These are phyloP conservation scores for Eimeria mitis DNA, from an alignment of 169 alveolate genomes.

Conservation along the genomic window DNA sequence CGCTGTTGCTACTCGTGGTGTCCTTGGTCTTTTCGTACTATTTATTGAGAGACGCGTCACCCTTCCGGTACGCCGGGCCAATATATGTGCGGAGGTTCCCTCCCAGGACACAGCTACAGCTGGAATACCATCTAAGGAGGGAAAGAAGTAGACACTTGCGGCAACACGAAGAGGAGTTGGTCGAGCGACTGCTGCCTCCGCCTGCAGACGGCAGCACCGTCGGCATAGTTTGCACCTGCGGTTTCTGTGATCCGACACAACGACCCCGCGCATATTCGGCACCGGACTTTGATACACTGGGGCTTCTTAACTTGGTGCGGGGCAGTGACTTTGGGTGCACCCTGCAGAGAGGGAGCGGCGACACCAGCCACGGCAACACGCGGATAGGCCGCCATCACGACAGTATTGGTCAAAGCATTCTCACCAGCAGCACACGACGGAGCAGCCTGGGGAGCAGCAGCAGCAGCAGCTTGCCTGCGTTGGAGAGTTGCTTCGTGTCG, in stretches of 20 bases:
- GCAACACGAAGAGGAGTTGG: not conserved
- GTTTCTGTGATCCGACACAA: not conserved
- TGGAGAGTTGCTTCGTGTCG: not conserved
- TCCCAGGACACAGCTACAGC: not conserved
- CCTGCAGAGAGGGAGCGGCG: not conserved
- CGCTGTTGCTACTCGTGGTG: not conserved
- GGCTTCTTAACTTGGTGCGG: slow-evolving; percentile 17
- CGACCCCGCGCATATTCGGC: slow-evolving; percentile 12
- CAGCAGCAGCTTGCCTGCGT: slow-evolving; percentile 26
- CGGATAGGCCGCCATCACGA: not conserved
- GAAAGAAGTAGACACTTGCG: not conserved
- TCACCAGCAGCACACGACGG: not conserved
- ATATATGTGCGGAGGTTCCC: not conserved
- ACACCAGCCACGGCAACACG: not conserved
- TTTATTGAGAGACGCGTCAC: slow-evolving; percentile 3
- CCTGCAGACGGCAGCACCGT: not conserved
- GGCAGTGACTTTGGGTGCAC: not conserved
- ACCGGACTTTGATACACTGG: not conserved
- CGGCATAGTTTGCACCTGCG: not conserved
- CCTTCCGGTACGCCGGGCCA: not conserved
- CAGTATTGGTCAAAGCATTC: not conserved
- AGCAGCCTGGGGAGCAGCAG: slow-evolving; percentile 14
- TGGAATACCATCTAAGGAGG: not conserved
- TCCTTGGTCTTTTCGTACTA: slow-evolving; percentile 13
- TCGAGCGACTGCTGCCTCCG: not conserved